These are phyloP conservation scores for Gossypium schwendimanii DNA, from an alignment of 441 rosid genomes.

Conservation along the genomic window DNA sequence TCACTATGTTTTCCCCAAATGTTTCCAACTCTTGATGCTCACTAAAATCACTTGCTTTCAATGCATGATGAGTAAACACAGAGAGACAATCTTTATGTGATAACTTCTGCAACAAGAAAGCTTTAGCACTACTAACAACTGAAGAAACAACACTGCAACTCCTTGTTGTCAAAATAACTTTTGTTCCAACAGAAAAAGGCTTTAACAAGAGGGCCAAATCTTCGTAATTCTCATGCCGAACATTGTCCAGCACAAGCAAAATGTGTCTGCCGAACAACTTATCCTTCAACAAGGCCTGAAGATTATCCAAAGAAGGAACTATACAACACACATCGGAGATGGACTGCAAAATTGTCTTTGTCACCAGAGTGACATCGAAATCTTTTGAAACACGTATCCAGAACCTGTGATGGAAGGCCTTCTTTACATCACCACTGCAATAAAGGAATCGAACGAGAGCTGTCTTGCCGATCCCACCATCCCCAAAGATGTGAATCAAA, in stretches of 20 bases:
- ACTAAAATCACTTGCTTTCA: not conserved
- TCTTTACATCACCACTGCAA: not conserved
- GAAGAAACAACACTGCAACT: slow-evolving; percentile 4
- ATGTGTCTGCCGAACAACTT: not conserved
- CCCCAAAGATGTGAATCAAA: not conserved
- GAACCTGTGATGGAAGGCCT: not conserved
- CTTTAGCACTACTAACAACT: not conserved
- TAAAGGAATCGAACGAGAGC: slow-evolving; percentile 6
- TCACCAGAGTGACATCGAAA: slow-evolving; percentile 1
- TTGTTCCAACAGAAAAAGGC: slow-evolving; percentile 10
- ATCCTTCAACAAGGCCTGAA: slow-evolving; percentile 14
- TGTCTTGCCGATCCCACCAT: slow-evolving; percentile 11
- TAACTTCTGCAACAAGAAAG: not conserved
- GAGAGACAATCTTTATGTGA: slow-evolving; percentile 12
- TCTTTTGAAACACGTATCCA: slow-evolving; percentile 7
- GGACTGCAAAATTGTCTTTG: not conserved
- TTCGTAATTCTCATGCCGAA: slow-evolving; percentile 11
- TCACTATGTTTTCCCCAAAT: not conserved
- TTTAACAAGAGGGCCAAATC: not conserved
- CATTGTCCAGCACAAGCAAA: slow-evolving; percentile 20
- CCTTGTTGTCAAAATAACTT: slow-evolving; percentile 9
- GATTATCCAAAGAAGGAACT: not conserved
- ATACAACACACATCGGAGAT: not conserved
- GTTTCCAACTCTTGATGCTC: not conserved
- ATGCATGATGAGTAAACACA: slow-evolving; percentile 5